Evolutionary conservation across 2,329 filamentous ascomycete genomes (phyloP).

Genomic region (Neofusicoccum sp.): DNA sequence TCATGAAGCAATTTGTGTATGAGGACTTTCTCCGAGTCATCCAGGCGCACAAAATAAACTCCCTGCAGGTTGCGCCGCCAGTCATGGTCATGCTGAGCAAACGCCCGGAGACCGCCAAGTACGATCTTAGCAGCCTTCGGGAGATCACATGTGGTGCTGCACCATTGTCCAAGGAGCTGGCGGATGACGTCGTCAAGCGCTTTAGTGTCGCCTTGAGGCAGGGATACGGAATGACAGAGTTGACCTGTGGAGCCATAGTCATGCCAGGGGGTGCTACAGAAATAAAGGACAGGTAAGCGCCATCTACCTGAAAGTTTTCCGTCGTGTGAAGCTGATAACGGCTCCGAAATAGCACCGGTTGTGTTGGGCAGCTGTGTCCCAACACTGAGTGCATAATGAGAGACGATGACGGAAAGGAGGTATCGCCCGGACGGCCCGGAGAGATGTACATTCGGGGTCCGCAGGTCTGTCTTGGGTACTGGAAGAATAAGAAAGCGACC

Average conservation of each 20-base stretch:
- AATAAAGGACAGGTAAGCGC: constrained; percentile 19
- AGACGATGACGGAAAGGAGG: constrained; percentile 55
- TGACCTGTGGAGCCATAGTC: constrained; percentile 33
- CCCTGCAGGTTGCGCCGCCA: constrained; percentile 68
- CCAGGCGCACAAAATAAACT: constrained; percentile 66
- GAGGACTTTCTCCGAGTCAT: constrained; percentile 66
- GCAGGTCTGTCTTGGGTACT: constrained; percentile 74
- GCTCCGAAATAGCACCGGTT: constrained; percentile 37
- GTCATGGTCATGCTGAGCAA: constrained; percentile 73
- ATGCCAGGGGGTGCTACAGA: constrained; percentile 25
- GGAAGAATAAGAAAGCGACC: constrained; percentile 68
- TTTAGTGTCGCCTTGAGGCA: constrained; percentile 61
- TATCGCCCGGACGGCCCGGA: constrained; percentile 53
- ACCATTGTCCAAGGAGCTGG: constrained; percentile 50
- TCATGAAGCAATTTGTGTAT: constrained; percentile 79
- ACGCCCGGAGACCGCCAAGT: constrained; percentile 62
- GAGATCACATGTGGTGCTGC: constrained; percentile 65
- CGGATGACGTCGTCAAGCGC: constrained; percentile 55
- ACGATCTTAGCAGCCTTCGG: constrained; percentile 66
- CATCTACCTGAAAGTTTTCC: neutral
- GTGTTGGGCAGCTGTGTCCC: constrained; percentile 67
- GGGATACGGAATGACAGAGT: constrained; percentile 86
- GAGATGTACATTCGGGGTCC: constrained; percentile 73
- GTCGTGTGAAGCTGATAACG: constrained; percentile 36
- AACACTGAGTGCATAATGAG: constrained; percentile 70